Base-by-base conservation (phyloP, 371 early-diverging fungal species). In the Sporodiniella umbellata region DNA sequence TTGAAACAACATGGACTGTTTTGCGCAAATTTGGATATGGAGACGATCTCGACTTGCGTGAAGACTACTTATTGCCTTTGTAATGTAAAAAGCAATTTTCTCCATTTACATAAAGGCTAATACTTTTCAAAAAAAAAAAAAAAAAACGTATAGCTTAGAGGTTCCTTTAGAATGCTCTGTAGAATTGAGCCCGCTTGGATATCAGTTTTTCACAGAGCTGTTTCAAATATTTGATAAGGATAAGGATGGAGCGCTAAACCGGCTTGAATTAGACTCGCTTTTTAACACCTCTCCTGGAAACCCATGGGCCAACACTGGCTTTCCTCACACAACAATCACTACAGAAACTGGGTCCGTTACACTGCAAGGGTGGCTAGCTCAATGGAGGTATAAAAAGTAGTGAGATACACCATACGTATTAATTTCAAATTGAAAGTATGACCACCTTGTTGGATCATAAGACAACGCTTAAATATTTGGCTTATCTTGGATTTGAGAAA, bases 351-450 rank as follows among this genome's bases (percentile, higher is more conserved):
- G 93, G 3, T 84, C 88, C 4, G 90, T 98, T 6, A 95, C 97
- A 4, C 70, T 96, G 33, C 96, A 95, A 66, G 96, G 97, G 15
- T 98, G 94, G 78, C 68, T 98, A 35, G 97, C 96, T 18, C 95
- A 94, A 62, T 98, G 98, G 98, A 94, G 90, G 90, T 89, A 64
- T n/a, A n/a, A n/a, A n/a, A n/a, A n/a, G n/a, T n/a, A n/a, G n/a
- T n/a, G n/a, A n/a, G n/a, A n/a, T n/a, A n/a, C n/a, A n/a, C n/a
- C n/a, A n/a, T n/a, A n/a, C n/a, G n/a, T n/a, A n/a, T n/a, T n/a
- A 23, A 14, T 19, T 21, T 33, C 7, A 21, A 45, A 18, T 39
- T 33, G 25, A 22, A 53, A 90, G 94, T 60, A 94, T 96, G 95
- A 92, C 93, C 1, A 97, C 99, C 10, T 74, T 95, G 49, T 73